Conservation (phyloP, 495 filamentous ascomycete genomes). For the Penicillium robsamsonii region DNA sequence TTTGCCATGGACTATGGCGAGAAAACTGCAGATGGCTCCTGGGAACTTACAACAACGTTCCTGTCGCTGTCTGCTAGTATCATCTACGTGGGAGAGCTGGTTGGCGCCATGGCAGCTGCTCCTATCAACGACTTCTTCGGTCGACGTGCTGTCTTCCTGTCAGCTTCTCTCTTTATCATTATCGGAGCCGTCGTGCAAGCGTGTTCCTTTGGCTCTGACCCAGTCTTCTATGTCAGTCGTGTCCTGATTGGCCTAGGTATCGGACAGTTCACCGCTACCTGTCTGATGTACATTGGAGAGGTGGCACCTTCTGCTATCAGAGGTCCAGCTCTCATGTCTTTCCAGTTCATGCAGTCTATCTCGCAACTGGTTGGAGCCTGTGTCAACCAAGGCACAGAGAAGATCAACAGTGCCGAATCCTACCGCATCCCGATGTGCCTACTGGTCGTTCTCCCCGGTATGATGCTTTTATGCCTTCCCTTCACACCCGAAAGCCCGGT, state of each 20-base stretch:
- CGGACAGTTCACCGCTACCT: conserved; percentile 28
- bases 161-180: conserved; percentile 22
- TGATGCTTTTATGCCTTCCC: conserved; percentile 31
- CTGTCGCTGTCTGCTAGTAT: conserved; percentile 24
- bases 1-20: conserved; percentile 26
- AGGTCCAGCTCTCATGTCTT: conserved; percentile 38
- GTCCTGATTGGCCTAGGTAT: conserved; percentile 27
- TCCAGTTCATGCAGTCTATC: conserved; percentile 38
- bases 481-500: conserved; percentile 37
- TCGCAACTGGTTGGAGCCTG: conserved; percentile 35
- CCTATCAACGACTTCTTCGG: conserved; percentile 25
- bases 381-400: conserved; percentile 34
- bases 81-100: conserved; percentile 30
- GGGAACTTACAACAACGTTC: conserved; percentile 20
- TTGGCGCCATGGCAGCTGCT: conserved; percentile 22
- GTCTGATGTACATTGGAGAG: conserved; percentile 34
- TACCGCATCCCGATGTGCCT: conserved; percentile 39
- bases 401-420: conserved; percentile 21
- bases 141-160: conserved; percentile 21
- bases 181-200: conserved; percentile 25
- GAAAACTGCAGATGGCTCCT: conserved; percentile 15
- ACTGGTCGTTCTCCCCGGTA: conserved; percentile 29
- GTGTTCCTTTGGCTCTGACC: conserved; percentile 19
- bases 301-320: conserved; percentile 34
- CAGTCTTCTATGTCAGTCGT: conserved; percentile 21